phyloP scores from a whole-genome alignment of 2,329 filamentous ascomycete genomes.

The Stromatinia cepivora region DNA sequence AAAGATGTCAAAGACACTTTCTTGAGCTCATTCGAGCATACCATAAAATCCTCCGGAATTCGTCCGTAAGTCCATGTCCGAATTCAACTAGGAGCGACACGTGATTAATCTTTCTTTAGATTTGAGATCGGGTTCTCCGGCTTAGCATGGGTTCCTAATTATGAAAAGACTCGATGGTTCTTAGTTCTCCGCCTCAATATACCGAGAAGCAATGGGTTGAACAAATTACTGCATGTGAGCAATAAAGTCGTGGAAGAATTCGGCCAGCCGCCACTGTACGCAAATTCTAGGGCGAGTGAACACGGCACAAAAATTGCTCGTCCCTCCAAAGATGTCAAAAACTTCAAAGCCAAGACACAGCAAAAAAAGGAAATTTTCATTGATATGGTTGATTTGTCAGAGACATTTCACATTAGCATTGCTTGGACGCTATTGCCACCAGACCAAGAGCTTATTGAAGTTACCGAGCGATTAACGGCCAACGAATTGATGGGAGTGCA shows the following conservation, averaged over 20 bases:
- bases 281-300: constrained; percentile 24
- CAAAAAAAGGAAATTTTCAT: constrained; percentile 20
- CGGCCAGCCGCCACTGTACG: constrained; percentile 71
- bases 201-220: constrained; percentile 54
- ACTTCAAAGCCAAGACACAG: constrained; percentile 13
- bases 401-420: constrained; percentile 83
- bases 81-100: not conserved
- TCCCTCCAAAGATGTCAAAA: not conserved
- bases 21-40: constrained; percentile 52
- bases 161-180: constrained; percentile 73
- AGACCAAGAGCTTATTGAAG: constrained; percentile 45
- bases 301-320: not conserved
- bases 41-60: constrained; percentile 47
- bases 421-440: constrained; percentile 73
- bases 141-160: constrained; percentile 67
- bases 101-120: constrained; percentile 25
- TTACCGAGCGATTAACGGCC: constrained; percentile 39
- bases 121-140: constrained; percentile 42
- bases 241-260: constrained; percentile 63
- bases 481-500: constrained; percentile 10
- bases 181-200: constrained; percentile 67
- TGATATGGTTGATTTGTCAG: constrained; percentile 46
- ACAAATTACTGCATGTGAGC: constrained; percentile 62
- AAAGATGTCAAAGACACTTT: constrained; percentile 74
- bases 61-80: constrained; percentile 44